Evolutionary conservation across 225 moss, liverwort and hornwort genomes (phyloP).

Genomic region (Sphagnum tenellum): DNA sequence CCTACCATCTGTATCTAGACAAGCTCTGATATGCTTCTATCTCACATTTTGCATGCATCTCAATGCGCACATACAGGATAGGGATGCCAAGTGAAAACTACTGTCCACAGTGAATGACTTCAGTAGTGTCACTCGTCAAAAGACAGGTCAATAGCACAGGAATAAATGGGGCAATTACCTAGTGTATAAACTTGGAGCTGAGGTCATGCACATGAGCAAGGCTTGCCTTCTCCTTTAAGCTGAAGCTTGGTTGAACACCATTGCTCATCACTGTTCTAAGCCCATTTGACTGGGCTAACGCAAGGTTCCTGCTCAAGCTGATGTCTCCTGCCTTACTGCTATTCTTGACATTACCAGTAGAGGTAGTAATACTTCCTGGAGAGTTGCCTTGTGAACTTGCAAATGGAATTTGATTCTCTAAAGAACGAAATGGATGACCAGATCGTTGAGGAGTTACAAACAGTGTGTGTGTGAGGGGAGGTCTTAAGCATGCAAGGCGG

Average conservation of each 20-base stretch:
- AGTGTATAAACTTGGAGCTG: constrained; percentile 20
- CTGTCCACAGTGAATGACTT: too few relatives aligned
- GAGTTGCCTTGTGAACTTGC: constrained; percentile 10
- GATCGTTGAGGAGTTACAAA: constrained; percentile 19
- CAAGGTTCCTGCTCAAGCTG: constrained; percentile 12
- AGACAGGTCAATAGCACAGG: too few relatives aligned
- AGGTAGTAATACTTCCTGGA: constrained; percentile 1
- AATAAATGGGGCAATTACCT: not conserved
- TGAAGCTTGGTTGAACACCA: constrained; percentile 30
- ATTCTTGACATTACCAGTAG: constrained; percentile 19
- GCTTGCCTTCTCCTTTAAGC: constrained; percentile 34
- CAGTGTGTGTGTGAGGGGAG: constrained; percentile 30
- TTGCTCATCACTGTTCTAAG: constrained; percentile 48
- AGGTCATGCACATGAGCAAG: constrained; percentile 32
- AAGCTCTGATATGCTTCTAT: too few relatives aligned
- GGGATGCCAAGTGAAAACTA: too few relatives aligned
- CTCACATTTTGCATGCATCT: too few relatives aligned
- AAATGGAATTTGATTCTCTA: constrained; percentile 61
- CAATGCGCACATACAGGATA: too few relatives aligned
- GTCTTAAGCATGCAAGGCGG: constrained; percentile 67
- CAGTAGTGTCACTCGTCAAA: too few relatives aligned
- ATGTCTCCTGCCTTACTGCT: constrained; percentile 12
- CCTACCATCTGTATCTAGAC: too few relatives aligned
- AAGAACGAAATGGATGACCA: constrained; percentile 59
- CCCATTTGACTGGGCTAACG: constrained; percentile 34